A percentile compares a stretch with the other conserved stretches of the same genome.
These are phyloP conservation scores for Durusdinium trenchii DNA, from an alignment of 73 alveolate species.

Conservation along the genomic window DNA sequence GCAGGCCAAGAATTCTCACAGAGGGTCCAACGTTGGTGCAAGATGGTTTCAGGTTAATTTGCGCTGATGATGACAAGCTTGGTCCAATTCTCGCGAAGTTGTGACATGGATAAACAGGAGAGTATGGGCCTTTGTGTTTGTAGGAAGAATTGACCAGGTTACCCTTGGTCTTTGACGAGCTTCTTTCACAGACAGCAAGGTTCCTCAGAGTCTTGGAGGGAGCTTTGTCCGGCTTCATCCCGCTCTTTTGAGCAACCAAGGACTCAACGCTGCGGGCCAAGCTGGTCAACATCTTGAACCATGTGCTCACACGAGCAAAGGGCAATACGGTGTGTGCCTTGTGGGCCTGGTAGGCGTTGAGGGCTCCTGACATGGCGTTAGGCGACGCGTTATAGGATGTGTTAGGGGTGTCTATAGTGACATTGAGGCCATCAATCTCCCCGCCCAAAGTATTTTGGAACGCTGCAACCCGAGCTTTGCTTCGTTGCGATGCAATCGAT, in stretches of 20 bases:
- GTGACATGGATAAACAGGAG: background rate
- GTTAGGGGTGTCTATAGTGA: background rate
- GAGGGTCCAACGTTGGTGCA: background rate
- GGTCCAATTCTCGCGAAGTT: slow-evolving; percentile 56
- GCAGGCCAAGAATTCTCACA: background rate
- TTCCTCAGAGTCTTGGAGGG: background rate
- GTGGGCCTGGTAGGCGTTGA: background rate
- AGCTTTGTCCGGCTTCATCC: background rate
- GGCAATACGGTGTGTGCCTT: slow-evolving; percentile 37
- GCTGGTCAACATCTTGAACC: slow-evolving; percentile 84
- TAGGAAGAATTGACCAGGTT: background rate
- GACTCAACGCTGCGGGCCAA: slow-evolving; percentile 61
- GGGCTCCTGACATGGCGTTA: background rate
- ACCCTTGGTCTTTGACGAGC: slow-evolving; percentile 74
- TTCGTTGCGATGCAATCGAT: background rate
- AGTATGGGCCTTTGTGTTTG: background rate
- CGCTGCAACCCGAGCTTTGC: background rate
- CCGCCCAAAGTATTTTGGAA: slow-evolving; percentile 60
- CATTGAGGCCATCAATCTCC: slow-evolving; percentile 45
- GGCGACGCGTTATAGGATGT: background rate
- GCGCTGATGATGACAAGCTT: slow-evolving; percentile 64
- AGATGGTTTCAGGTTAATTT: slow-evolving; percentile 14
- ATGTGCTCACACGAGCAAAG: slow-evolving; percentile 75
- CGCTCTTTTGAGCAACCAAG: background rate
- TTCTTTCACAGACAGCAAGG: slow-evolving; percentile 52